Base-by-base conservation (phyloP, 306 rosid genomes). In the Corylus avellana region DNA sequence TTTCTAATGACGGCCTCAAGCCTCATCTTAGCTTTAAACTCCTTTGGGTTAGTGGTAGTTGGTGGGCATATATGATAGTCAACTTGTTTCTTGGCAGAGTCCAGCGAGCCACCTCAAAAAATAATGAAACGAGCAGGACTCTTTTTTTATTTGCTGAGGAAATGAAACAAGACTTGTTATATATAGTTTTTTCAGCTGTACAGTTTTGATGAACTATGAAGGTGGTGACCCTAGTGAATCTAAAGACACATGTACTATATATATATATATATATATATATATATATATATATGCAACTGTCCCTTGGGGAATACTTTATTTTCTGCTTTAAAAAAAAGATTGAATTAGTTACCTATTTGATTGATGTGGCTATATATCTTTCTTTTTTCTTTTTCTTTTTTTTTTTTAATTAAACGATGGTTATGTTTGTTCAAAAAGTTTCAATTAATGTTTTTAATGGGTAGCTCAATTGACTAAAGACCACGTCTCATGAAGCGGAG, bases 61-160 rank as follows among this genome's bases (percentile, higher is more conserved):
- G 81, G 70, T 69, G 13, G 35, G 47, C 68, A 50, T 49, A 49
- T n/a, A 18, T 63, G 58, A 5, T 20, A 54, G 81, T 78, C 81
- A 78, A 56, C 49, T 46, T 42, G 58, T 48, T 39, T 54, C 58
- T 55, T 39, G 17, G 58, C 18, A 13, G 55, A 77, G 42, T 77
- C 32, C 29, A 39, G 55, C 55, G 50, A 35, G 12, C 32, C 51
- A 35, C 27, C 66, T 13, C 5, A 27, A 59, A 59, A 11, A 59
- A 59, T 59, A 59, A 59, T 59, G 66, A 59, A 11, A 3, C 35
- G 35, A 32, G 1, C 1, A 9, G 14, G 66, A 25, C 27, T 25
- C 66, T 59, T 25, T 4, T 25, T 22, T 57, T 57, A 3, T 27
- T 59, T 25, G 46, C 20, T 14, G 46, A 32, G 70, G 39, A 29